These are phyloP conservation scores for Leccinum subgranulosum DNA, from an alignment of 768 basidiomycete genomes.

Conservation along the genomic window DNA sequence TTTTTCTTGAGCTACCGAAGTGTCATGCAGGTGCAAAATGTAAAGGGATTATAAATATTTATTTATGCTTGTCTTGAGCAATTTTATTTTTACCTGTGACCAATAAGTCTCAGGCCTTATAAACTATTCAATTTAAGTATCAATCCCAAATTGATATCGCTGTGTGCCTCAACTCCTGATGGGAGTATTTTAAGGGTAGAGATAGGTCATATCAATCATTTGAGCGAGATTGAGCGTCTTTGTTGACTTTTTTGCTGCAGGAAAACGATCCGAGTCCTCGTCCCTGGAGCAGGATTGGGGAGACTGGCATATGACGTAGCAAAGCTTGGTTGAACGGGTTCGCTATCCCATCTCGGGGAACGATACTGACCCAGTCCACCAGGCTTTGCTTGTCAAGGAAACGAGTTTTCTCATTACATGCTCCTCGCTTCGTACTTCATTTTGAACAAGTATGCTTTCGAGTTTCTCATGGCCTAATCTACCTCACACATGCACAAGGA, in stretches of 20 bases:
- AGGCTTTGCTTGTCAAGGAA: slow-evolving; percentile 85
- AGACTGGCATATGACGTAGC: slow-evolving; percentile 88
- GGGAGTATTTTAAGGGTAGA: slow-evolving; percentile 48
- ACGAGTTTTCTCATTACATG: slow-evolving; percentile 97
- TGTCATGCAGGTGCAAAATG: no score
- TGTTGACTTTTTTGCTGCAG: slow-evolving; percentile 30
- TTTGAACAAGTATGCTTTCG: slow-evolving; percentile 57
- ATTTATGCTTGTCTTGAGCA: no score
- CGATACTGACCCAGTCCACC: not conserved
- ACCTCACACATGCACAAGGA: slow-evolving; percentile 38
- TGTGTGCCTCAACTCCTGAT: no score
- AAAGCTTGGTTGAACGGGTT: slow-evolving; percentile 53
- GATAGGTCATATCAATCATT: slow-evolving; percentile 41
- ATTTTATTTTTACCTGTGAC: no score
- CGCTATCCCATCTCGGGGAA: not conserved
- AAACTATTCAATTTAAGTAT: no score
- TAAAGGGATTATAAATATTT: no score
- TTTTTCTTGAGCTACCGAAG: no score
- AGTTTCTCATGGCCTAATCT: not conserved
- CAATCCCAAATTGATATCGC: no score
- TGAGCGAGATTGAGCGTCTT: no score
- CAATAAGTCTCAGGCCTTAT: no score
- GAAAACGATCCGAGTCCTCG: slow-evolving; percentile 65
- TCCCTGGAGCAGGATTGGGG: slow-evolving; percentile 89
- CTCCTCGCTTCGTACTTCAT: slow-evolving; percentile 82